Base-by-base conservation (phyloP, 371 early-diverging fungal genomes). In the Coemansia sp. region DNA sequence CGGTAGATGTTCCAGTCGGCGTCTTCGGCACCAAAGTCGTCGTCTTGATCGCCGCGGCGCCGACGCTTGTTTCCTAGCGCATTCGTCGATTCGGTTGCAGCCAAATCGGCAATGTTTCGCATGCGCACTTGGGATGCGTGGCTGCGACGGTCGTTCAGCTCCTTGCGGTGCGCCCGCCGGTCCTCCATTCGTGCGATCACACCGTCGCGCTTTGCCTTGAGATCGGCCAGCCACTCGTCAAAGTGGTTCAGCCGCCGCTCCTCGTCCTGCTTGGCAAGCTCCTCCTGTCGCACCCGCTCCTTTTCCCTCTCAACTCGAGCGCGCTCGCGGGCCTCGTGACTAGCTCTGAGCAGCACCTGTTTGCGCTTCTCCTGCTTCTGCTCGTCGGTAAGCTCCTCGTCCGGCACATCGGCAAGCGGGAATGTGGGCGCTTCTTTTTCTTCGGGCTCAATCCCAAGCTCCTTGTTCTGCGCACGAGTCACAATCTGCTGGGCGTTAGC, bases 1-100 rank as follows among this genome's bases (percentile, higher is more conserved):
- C 91, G 83, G 63, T 95, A 95, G 50, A 95, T 86, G 67, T 84
- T 84, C 95, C 95, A 95, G 66, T 94, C 95, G 7, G 86, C 90
- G 69, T 94, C 94, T 68, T 94, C 89, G n/a, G 88, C 88, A 30
- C 95, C 95, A 83, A 95, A 95, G 1, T 86, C 88, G 63, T 95
- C 95, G 76, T 93, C 93, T 82, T 76, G 59, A n/a, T 65, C 66
- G 34, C 63, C 74, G 9, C 77, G 65, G 38, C 79, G 64, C 26
- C 79, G 76, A 6, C 77, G 70, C 66, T 76, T 77, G 59, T 53
- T 57, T 26, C 49, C 51, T 1, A 61, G 12, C 9, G 42, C n/a
- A 16, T 51, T 36, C 1, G 33, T 12, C 2, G 50, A 2, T 30
- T 82, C 83, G 31, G 77, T 77, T 8, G 74, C 66, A 5, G 93